Base-by-base conservation (phyloP, 306 rosid species). In the Luffa acutangula region DNA sequence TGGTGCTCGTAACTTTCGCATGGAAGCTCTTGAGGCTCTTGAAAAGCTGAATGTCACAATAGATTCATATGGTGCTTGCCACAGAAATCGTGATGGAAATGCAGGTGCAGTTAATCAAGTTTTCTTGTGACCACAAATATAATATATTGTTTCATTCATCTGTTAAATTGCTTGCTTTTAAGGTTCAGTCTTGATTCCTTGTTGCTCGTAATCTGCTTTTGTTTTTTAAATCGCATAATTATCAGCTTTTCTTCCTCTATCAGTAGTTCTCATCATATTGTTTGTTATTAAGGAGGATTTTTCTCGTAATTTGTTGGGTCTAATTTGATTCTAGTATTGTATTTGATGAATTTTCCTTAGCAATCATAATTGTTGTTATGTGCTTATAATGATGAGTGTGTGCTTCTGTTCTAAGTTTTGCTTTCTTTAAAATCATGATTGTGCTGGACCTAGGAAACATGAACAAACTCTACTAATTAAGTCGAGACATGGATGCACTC, bases 21-120 rank as follows among this genome's bases (percentile, higher is more conserved):
- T 96, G 90, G 91, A 90, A 84, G 99, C 97, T 86, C 97, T 96
- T 80, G 96, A 93, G 86, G 93, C 88, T 66, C 98, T 96, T 81
- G 98, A 90, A 83, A 89, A 84, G 81, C 25, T 73, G 21, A 86
- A 88, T 8, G 14, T 91, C 80, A 86, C 81, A 70, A 89, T 96
- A 75, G 98, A 90, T 84, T 96, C 99, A 56, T 96, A 91, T 83
- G 99, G 99, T 56, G 90, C 88, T 85, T 96, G 99, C 87, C 97
- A 89, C 80, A 88, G 97, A 83, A 96, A 90, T 84, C 98, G 64
- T 70, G 90, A 90, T 80, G 98, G 89, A 89, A 88, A 75, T 77
- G 51, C 25, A 74, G 78, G 78, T 74, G 78, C 78, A 51, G 2
- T 69, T 74, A 37, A 36, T 51, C 18, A 51, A 74, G 15, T 15